Conservation (phyloP, 2,329 filamentous ascomycete genomes). For the Chaetomiaceae sp. region DNA sequence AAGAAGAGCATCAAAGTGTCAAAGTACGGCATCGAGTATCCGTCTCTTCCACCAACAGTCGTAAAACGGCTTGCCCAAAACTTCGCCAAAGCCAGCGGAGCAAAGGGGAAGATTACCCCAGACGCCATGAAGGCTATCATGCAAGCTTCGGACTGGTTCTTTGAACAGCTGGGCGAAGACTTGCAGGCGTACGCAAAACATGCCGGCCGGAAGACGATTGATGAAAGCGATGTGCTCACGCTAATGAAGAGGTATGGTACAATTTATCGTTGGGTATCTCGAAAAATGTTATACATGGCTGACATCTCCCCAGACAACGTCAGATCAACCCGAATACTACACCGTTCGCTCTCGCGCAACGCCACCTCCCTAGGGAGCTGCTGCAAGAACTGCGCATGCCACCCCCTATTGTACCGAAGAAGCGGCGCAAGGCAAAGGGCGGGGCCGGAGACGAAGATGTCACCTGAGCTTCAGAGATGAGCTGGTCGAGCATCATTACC, state of each 20-base stretch:
- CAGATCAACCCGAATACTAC: conserved; percentile 68
- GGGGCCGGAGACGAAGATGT: conserved; percentile 42
- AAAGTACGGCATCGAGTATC: conserved; percentile 68
- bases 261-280: conserved; percentile 26
- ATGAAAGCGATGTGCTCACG: conserved; percentile 76
- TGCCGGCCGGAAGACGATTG: conserved; percentile 77
- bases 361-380: conserved; percentile 74
- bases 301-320: conserved; percentile 63
- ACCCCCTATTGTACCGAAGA: conserved; percentile 49
- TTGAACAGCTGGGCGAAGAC: conserved; percentile 81
- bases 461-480: conserved; percentile 28
- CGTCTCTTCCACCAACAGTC: conserved; percentile 66
- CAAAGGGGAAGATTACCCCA: conserved; percentile 65
- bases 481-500: conserved; percentile 45
- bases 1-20: conserved; percentile 57
- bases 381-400: conserved; percentile 77
- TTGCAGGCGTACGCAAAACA: conserved; percentile 75
- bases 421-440: conserved; percentile 36
- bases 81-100: conserved; percentile 63
- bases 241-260: conserved; percentile 73
- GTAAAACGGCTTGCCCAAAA: conserved; percentile 70
- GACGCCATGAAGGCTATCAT: conserved; percentile 71
- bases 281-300: conserved; percentile 30
- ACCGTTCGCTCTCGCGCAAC: conserved; percentile 79
- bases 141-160: conserved; percentile 85